Conservation (phyloP, 1,139 yeast genomes). For the Magnusiomyces tetraspermus region DNA sequence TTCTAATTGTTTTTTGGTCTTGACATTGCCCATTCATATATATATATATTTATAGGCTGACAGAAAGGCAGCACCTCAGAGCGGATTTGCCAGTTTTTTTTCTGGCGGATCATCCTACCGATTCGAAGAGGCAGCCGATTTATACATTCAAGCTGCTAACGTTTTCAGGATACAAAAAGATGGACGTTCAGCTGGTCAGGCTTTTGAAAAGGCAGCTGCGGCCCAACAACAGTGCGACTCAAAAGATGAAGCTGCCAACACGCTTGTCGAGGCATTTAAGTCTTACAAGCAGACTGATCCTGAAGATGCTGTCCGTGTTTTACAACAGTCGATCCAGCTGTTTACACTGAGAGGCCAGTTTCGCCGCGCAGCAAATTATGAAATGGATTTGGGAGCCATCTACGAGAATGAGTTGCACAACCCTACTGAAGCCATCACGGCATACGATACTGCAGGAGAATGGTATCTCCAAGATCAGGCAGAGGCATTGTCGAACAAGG, state of each 20-base stretch:
- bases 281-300: slow-evolving; percentile 69
- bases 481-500: slow-evolving; percentile 80
- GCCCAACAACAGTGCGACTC: slow-evolving; percentile 66
- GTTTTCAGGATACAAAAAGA: slow-evolving; percentile 69
- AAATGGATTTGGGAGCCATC: slow-evolving; percentile 79
- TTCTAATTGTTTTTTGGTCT: background rate
- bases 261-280: slow-evolving; percentile 85
- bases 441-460: slow-evolving; percentile 92
- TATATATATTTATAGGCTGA: slow-evolving; percentile 54
- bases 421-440: slow-evolving; percentile 54
- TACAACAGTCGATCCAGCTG: slow-evolving; percentile 67
- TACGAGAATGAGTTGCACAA: slow-evolving; percentile 70
- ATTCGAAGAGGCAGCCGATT: slow-evolving; percentile 85
- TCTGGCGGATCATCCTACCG: slow-evolving; percentile 60
- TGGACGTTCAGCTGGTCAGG: slow-evolving; percentile 55
- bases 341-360: slow-evolving; percentile 90
- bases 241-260: slow-evolving; percentile 87
- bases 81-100: slow-evolving; percentile 60
- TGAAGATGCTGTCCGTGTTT: slow-evolving; percentile 64
- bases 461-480: slow-evolving; percentile 94
- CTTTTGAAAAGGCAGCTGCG: slow-evolving; percentile 78
- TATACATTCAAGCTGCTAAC: slow-evolving; percentile 86
- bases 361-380: slow-evolving; percentile 90
- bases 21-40: no score
- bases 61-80: slow-evolving; percentile 57